A percentile compares a stretch with the other conserved stretches of the same genome.
Conservation (phyloP, 257 asterid genomes). For the Osmanthus fragrans region DNA sequence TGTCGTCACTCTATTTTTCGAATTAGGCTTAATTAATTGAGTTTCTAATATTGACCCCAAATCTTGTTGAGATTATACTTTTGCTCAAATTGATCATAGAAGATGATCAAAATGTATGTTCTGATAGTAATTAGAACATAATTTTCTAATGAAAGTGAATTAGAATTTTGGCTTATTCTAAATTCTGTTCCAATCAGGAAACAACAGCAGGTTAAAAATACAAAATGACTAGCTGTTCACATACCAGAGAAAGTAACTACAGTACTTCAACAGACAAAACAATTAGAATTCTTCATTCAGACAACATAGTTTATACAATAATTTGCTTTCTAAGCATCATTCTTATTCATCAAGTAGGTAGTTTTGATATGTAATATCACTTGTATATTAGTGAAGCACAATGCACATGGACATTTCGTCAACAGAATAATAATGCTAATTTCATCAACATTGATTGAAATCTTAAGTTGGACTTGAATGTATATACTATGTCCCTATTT, state of each 20-base stretch:
- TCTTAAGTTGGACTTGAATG: not conserved
- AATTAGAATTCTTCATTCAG: slow-evolving; percentile 20
- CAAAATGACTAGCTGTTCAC: too few relatives aligned
- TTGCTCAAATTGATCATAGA: too few relatives aligned
- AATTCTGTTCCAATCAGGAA: too few relatives aligned
- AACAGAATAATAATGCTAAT: slow-evolving; percentile 6
- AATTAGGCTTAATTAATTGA: not conserved
- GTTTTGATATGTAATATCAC: slow-evolving; percentile 18
- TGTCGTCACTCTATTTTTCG: too few relatives aligned
- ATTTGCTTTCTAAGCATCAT: slow-evolving; percentile 18
- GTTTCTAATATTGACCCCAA: not conserved
- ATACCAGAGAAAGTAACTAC: slow-evolving; percentile 14
- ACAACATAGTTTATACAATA: slow-evolving; percentile 10
- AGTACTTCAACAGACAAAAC: slow-evolving; percentile 2
- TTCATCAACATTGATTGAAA: not conserved
- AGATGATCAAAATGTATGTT: too few relatives aligned
- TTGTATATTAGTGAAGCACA: slow-evolving; percentile 13
- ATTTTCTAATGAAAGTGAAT: too few relatives aligned
- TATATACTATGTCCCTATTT: too few relatives aligned
- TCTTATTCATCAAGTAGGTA: slow-evolving; percentile 36
- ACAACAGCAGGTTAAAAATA: too few relatives aligned
- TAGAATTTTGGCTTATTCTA: too few relatives aligned
- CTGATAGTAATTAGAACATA: too few relatives aligned
- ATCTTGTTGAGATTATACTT: not conserved
- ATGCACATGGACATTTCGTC: slow-evolving; percentile 16